These are phyloP conservation scores for Lycium barbarum DNA, from an alignment of 257 asterid species.

Conservation along the genomic window DNA sequence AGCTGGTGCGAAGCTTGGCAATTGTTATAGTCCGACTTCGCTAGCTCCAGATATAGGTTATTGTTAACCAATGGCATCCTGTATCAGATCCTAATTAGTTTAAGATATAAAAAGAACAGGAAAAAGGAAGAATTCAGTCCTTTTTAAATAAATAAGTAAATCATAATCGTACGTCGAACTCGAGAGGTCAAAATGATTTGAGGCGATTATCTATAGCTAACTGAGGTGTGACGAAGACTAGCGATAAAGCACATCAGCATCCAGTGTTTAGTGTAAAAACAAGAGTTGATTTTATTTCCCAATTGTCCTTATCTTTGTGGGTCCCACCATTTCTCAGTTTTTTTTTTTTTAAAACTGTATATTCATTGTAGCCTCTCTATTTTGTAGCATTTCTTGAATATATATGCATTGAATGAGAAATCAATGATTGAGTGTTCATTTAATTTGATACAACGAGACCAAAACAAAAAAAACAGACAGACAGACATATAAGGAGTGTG, in stretches of 20 bases:
- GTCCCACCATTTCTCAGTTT: not conserved
- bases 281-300: not conserved
- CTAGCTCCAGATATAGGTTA: constrained; percentile 69
- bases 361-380: not conserved
- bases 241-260: not conserved
- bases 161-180: not conserved
- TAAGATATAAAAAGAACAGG: not conserved
- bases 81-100: not conserved
- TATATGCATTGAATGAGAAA: not conserved
- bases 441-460: constrained; percentile 11
- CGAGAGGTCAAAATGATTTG: not conserved
- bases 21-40: constrained; percentile 69
- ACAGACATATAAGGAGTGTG: not conserved
- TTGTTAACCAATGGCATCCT: constrained; percentile 87
- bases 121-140: no score
- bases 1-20: constrained; percentile 71
- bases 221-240: not conserved
- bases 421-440: constrained; percentile 15
- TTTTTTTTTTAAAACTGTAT: not conserved
- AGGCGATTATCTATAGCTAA: not conserved
- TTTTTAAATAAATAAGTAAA: not conserved
- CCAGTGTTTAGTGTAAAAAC: not conserved
- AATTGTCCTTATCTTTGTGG: constrained; percentile 9
- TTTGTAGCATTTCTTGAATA: constrained; percentile 16
- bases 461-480: not conserved